These are phyloP conservation scores for Rubia balearica DNA, from an alignment of 305 asterid genomes.

Conservation along the genomic window DNA sequence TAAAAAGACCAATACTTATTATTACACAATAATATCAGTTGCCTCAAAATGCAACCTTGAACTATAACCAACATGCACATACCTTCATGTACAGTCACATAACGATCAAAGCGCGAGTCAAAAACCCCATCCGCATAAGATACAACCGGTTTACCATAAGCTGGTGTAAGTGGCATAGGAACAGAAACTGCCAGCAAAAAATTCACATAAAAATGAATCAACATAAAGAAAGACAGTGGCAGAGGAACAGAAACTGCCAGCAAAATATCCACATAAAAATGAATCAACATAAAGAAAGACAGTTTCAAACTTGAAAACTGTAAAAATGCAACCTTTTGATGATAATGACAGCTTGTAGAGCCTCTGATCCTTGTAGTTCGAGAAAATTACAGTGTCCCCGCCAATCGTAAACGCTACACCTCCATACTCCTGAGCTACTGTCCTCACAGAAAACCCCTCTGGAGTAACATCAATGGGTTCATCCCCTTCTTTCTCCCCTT, in stretches of 20 bases:
- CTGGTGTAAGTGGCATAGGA: slow-evolving; percentile 85
- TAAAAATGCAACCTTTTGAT: slow-evolving; percentile 36
- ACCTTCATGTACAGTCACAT: slow-evolving; percentile 85
- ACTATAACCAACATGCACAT: not conserved
- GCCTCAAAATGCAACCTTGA: not conserved
- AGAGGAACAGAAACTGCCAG: slow-evolving; percentile 62
- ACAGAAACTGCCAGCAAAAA: slow-evolving; percentile 46
- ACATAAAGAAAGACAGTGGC: no score
- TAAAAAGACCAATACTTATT: slow-evolving; percentile 2
- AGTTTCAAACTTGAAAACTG: not conserved
- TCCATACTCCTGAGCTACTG: slow-evolving; percentile 90
- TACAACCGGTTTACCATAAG: slow-evolving; percentile 60
- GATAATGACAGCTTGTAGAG: slow-evolving; percentile 61
- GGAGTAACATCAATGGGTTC: slow-evolving; percentile 62
- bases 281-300: not conserved
- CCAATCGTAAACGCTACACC: slow-evolving; percentile 80
- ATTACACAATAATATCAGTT: not conserved
- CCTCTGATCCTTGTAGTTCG: slow-evolving; percentile 90
- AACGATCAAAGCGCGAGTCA: slow-evolving; percentile 72
- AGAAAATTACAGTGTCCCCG: slow-evolving; percentile 65
- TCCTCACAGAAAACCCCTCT: slow-evolving; percentile 80
- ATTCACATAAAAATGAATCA: slow-evolving; percentile 10
- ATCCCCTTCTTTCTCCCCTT: slow-evolving; percentile 46
- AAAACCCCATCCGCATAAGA: slow-evolving; percentile 88
- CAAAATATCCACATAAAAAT: slow-evolving; percentile 12